Conservation (phyloP, 1,139 yeast species). For the Taphrina communis region DNA sequence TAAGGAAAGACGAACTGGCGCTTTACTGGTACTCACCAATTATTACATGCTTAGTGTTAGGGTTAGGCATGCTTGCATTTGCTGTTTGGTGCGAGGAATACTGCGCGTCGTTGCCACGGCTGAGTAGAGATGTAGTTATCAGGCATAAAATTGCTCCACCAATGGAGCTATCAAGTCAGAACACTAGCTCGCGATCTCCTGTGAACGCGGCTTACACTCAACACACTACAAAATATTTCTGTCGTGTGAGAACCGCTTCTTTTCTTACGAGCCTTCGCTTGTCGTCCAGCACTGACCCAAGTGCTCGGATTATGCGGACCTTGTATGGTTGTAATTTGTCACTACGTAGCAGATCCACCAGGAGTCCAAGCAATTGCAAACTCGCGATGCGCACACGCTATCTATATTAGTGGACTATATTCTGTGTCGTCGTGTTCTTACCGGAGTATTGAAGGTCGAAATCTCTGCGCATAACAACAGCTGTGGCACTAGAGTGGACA, state of each 20-base stretch:
- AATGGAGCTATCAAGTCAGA: no score
- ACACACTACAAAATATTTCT: constrained; percentile 57
- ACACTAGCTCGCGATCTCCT: no score
- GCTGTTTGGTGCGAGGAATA: no score
- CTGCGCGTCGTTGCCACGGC: no score
- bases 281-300: constrained; percentile 70
- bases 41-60: no score
- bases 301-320: constrained; percentile 57
- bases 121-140: no score
- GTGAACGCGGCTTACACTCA: no score
- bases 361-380: constrained; percentile 61
- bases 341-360: constrained; percentile 56
- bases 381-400: constrained; percentile 63
- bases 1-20: no score
- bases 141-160: no score
- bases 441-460: constrained; percentile 4
- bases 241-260: constrained; percentile 78
- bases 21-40: no score
- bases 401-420: constrained; percentile 47
- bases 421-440: background rate
- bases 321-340: constrained; percentile 61
- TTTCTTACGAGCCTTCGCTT: constrained; percentile 74
- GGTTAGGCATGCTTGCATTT: no score
- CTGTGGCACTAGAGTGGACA: constrained; percentile 64
- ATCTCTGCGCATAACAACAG: constrained; percentile 53